Conservation (phyloP, 2,329 filamentous ascomycete species). For the Trichoderma koningii region DNA sequence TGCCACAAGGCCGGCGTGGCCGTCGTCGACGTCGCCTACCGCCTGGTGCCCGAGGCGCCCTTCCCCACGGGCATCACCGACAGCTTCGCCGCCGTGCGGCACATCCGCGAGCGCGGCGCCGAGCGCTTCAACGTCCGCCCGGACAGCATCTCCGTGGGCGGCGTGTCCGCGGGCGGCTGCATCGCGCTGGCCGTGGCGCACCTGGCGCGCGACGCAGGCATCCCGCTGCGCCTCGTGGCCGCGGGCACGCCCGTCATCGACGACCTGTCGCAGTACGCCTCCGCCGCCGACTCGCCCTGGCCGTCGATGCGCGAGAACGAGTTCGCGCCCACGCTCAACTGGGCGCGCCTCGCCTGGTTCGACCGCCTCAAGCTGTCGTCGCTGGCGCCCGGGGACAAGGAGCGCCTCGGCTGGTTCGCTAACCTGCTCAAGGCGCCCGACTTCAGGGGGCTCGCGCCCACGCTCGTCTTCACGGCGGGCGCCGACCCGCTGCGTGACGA, state of each 20-base stretch:
- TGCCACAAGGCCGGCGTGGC: conserved; percentile 47
- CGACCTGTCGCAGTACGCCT: conserved; percentile 43
- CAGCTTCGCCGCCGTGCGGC: conserved; percentile 49
- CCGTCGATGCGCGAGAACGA: conserved; percentile 46
- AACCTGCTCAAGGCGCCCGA: conserved; percentile 43
- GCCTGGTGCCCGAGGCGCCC: conserved; percentile 52
- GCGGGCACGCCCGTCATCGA: conserved; percentile 47
- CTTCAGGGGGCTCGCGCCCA: conserved; percentile 41
- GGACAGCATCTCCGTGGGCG: conserved; percentile 46
- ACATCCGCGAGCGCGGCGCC: conserved; percentile 42
- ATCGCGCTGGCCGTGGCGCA: conserved; percentile 45
- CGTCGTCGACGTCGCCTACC: conserved; percentile 55
- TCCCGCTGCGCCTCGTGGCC: conserved; percentile 44
- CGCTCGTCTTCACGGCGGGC: conserved; percentile 47
- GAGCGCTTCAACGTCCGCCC: conserved; percentile 43
- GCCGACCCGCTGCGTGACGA: conserved; percentile 52
- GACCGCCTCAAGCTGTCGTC: conserved; percentile 40
- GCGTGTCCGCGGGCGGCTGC: conserved; percentile 49
- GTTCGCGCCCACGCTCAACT: conserved; percentile 48
- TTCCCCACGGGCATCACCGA: conserved; percentile 54
- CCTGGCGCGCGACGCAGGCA: conserved; percentile 43
- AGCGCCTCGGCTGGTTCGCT: conserved; percentile 33
- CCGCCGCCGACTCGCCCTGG: conserved; percentile 43
- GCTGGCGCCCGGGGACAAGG: conserved; percentile 29
- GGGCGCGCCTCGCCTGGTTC: conserved; percentile 47